A percentile compares a stretch with the other conserved stretches of the same genome.
phyloP scores from a whole-genome alignment of 495 filamentous ascomycete species.

The Annulohypoxylon bovei region DNA sequence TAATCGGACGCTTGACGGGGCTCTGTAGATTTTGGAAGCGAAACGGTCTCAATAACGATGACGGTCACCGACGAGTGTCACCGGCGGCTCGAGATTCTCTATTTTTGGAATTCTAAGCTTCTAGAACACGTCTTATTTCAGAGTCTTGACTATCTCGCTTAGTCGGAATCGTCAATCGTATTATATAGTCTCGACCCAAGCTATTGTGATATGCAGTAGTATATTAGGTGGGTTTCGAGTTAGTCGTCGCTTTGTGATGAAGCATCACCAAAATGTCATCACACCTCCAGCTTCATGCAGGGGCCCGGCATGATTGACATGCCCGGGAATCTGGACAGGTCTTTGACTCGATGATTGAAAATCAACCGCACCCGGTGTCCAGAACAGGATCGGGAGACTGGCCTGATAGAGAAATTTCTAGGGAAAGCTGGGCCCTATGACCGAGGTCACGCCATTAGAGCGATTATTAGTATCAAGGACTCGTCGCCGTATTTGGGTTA shows the following conservation, averaged over 20 bases:
- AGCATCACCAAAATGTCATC: conserved; percentile 19
- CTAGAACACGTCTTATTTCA: conserved; percentile 21
- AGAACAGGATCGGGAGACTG: conserved; percentile 23
- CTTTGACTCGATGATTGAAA: conserved; percentile 18
- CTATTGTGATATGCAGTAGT: conserved; percentile 13
- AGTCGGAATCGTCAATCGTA: conserved; percentile 12
- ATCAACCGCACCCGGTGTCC: neutral
- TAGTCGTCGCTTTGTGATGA: conserved; percentile 6
- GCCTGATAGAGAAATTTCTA: conserved; percentile 24
- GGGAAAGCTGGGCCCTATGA: conserved; percentile 7
- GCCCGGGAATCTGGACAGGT: conserved; percentile 33
- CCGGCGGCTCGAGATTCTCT: conserved; percentile 37
- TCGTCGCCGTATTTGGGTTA: conserved; percentile 27
- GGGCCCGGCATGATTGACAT: conserved; percentile 19
- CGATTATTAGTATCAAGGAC: conserved; percentile 17
- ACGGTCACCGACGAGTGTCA: conserved; percentile 4
- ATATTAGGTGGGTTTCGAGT: conserved; percentile 24
- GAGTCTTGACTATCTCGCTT: conserved; percentile 18
- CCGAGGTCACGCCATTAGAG: conserved; percentile 36
- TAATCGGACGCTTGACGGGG: neutral
- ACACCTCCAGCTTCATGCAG: conserved; percentile 25
- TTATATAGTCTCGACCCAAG: conserved; percentile 34
- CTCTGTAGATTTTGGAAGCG: neutral
- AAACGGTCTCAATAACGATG: conserved; percentile 1
- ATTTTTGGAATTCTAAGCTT: conserved; percentile 37